Conservation (phyloP, 192 early-diverging fungal genomes). For the Funneliformis geosporum region DNA sequence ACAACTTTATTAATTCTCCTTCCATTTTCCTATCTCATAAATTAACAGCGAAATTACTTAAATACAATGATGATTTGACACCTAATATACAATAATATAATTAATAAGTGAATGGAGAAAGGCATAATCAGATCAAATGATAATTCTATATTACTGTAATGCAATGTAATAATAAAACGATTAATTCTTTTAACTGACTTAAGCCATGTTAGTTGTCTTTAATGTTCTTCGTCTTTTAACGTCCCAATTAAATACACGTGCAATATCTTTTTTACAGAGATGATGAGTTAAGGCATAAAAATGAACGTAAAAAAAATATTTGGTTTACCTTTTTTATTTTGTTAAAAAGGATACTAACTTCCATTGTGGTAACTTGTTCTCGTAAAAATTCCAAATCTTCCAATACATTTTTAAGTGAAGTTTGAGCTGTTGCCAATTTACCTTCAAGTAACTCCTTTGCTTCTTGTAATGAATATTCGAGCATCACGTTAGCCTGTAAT, state of each 20-base stretch:
- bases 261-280: slow-evolving; percentile 63
- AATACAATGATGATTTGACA: too few relatives aligned
- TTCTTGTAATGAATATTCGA: slow-evolving; percentile 91
- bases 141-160: too few relatives aligned
- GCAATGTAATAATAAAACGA: background rate
- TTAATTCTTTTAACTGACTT: background rate
- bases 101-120: background rate
- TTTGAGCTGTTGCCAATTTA: slow-evolving; percentile 76
- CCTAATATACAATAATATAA: background rate
- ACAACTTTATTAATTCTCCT: too few relatives aligned
- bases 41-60: too few relatives aligned
- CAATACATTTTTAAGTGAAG: slow-evolving; percentile 68
- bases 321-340: background rate
- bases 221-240: slow-evolving; percentile 73
- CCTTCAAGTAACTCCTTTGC: slow-evolving; percentile 73
- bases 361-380: slow-evolving; percentile 99
- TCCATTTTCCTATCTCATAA: too few relatives aligned
- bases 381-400: slow-evolving; percentile 94
- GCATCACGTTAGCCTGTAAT: slow-evolving; percentile 91
- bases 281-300: slow-evolving; percentile 32
- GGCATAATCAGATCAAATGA: background rate
- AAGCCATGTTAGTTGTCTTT: background rate
- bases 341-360: slow-evolving; percentile 71
- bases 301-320: background rate
- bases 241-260: slow-evolving; percentile 97